phyloP scores from a whole-genome alignment of 139 green algal genomes.

The Closterium sp. region DNA sequence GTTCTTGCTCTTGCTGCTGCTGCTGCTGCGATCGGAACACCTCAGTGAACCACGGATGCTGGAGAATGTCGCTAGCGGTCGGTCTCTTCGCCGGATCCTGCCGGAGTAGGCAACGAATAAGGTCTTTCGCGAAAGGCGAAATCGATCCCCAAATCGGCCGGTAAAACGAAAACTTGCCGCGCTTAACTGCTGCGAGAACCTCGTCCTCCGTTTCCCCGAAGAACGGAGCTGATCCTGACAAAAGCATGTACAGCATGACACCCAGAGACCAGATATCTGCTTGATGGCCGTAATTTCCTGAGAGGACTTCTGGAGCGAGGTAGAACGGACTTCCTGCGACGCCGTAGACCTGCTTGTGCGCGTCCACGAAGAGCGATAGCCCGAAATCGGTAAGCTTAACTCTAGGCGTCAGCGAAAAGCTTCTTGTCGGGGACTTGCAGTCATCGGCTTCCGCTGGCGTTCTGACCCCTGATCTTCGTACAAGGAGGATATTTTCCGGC shows the following conservation, averaged over 20 bases:
- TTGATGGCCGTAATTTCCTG: background rate
- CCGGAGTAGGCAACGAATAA: background rate
- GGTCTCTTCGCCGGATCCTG: background rate
- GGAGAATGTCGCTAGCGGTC: background rate
- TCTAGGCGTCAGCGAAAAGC: background rate
- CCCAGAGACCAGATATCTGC: constrained; percentile 25
- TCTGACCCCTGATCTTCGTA: background rate
- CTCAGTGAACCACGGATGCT: constrained; percentile 19
- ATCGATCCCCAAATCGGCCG: constrained; percentile 5
- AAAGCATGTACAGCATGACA: constrained; percentile 22
- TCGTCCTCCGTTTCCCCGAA: constrained; percentile 1
- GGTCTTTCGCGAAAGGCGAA: constrained; percentile 9
- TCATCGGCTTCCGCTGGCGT: background rate
- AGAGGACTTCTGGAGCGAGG: constrained; percentile 26
- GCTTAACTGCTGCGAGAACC: background rate
- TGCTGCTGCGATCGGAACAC: background rate
- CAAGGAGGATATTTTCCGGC: constrained; percentile 24
- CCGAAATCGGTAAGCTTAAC: constrained; percentile 16
- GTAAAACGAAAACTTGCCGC: constrained; percentile 1
- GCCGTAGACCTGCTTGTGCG: background rate
- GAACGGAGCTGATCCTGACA: constrained; percentile 12
- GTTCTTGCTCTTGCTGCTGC: background rate
- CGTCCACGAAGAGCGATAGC: background rate
- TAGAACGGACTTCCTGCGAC: constrained; percentile 19
- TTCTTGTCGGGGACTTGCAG: background rate